Conservation (phyloP, 73 alveolate genomes). For the Tetrahymena elliotti region DNA sequence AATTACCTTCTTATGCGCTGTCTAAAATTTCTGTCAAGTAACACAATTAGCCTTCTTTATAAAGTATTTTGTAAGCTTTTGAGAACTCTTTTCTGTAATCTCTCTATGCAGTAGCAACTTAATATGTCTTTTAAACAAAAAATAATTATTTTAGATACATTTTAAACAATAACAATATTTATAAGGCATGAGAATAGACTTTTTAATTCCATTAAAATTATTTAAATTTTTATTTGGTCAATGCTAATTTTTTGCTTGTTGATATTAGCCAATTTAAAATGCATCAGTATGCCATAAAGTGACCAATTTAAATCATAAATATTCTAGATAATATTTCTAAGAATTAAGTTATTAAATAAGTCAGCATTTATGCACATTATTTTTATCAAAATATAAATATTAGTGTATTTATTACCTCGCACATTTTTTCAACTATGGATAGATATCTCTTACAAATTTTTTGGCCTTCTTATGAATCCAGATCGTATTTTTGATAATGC, state of each 20-base stretch:
- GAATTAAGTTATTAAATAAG: background rate
- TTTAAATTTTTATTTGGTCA: too few species aligned
- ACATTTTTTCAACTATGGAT: conserved; percentile 69
- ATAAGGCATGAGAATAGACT: background rate
- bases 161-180: background rate
- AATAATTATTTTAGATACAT: too few species aligned
- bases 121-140: background rate
- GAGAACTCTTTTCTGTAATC: conserved; percentile 85
- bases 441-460: conserved; percentile 78
- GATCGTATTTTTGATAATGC: conserved; percentile 73
- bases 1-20: conserved; percentile 87
- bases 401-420: conserved; percentile 34
- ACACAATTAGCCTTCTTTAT: conserved; percentile 79
- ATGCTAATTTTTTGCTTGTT: too few species aligned
- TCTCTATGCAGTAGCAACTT: conserved; percentile 54
- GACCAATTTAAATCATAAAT: too few species aligned
- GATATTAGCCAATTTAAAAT: too few species aligned
- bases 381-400: too few species aligned
- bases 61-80: conserved; percentile 82
- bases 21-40: conserved; percentile 94
- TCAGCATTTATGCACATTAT: too few species aligned
- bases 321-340: too few species aligned
- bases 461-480: conserved; percentile 85
- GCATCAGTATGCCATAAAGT: too few species aligned
- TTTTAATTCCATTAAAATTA: too few species aligned